Percentiles rank a stretch among this genome's conserved stretches.
phyloP scores from a whole-genome alignment of 163 green algal species.

The Chloromonas sp. region DNA sequence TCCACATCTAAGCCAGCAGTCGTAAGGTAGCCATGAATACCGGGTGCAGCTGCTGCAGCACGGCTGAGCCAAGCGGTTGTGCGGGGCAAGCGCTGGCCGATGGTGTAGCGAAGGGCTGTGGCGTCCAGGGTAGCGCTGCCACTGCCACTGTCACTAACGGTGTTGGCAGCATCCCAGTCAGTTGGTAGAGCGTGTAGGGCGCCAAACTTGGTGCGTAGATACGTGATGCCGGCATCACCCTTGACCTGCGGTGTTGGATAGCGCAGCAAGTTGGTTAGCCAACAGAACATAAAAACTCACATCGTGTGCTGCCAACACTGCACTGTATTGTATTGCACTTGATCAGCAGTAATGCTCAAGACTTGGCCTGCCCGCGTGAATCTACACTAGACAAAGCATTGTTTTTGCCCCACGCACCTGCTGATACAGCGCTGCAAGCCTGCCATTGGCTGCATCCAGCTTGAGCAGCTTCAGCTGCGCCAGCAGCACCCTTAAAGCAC shows the following conservation, averaged over 20 bases:
- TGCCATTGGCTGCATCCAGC: slow-evolving; percentile 70
- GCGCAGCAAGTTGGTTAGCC: too few species aligned
- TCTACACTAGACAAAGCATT: too few species aligned
- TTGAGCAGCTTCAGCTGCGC: slow-evolving; percentile 70
- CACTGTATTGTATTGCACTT: too few species aligned
- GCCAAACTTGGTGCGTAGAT: slow-evolving; percentile 45
- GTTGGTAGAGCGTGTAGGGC: slow-evolving; percentile 6
- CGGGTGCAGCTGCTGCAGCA: slow-evolving; percentile 13
- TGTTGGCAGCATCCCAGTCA: neutral
- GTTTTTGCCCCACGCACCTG: slow-evolving; percentile 9
- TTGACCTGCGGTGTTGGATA: neutral
- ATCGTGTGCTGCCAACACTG: too few species aligned
- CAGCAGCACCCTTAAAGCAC: slow-evolving; percentile 61
- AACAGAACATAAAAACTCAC: too few species aligned
- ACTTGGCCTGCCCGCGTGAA: too few species aligned
- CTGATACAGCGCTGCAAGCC: slow-evolving; percentile 45
- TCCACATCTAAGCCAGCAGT: slow-evolving; percentile 15
- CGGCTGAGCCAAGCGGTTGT: slow-evolving; percentile 45
- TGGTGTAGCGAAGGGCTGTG: slow-evolving; percentile 1
- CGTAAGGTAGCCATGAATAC: slow-evolving; percentile 8
- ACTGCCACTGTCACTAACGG: neutral
- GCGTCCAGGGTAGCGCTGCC: neutral
- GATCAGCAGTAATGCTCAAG: too few species aligned
- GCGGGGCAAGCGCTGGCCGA: slow-evolving; percentile 31
- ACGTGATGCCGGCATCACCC: slow-evolving; percentile 22